These are phyloP conservation scores for Musa itinerans DNA, from an alignment of 176 grass and related monocot genomes.

Conservation along the genomic window DNA sequence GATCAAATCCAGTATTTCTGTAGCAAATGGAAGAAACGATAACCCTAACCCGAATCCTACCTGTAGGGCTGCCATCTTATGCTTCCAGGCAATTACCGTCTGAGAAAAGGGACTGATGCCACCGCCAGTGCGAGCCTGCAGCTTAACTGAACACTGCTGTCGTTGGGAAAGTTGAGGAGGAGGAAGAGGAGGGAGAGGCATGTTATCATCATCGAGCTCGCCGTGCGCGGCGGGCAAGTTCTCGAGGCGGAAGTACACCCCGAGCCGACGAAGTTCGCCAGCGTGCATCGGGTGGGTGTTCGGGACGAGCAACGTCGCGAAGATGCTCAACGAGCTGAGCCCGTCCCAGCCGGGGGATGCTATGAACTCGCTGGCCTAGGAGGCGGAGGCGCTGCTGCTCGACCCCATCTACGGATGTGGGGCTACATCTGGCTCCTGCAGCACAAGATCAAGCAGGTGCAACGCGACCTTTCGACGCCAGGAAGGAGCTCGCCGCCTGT, in stretches of 20 bases:
- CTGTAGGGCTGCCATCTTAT: too few species aligned
- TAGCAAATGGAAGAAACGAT: too few species aligned
- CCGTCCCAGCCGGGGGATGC: constrained; percentile 35
- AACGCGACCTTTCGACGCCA: not conserved
- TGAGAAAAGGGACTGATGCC: too few species aligned
- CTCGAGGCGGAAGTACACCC: constrained; percentile 57
- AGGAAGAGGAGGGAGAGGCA: too few species aligned
- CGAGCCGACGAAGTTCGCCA: constrained; percentile 47
- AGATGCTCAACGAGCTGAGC: constrained; percentile 50
- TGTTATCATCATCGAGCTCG: constrained; percentile 17
- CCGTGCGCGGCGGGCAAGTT: constrained; percentile 88
- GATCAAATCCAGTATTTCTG: too few species aligned
- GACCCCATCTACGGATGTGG: constrained; percentile 81
- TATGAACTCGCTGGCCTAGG: constrained; percentile 58
- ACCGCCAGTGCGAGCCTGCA: too few species aligned
- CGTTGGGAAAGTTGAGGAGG: too few species aligned
- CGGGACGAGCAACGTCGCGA: constrained; percentile 79
- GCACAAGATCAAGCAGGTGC: constrained; percentile 34
- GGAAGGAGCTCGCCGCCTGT: not conserved
- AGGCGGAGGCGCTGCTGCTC: constrained; percentile 66
- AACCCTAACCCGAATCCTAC: too few species aligned
- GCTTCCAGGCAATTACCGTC: too few species aligned
- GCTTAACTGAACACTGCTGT: too few species aligned
- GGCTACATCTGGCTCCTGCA: constrained; percentile 63
- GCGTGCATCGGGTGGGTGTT: constrained; percentile 54